phyloP scores from a whole-genome alignment of 2,329 filamentous ascomycete species.

The Grosmannia serpens region DNA sequence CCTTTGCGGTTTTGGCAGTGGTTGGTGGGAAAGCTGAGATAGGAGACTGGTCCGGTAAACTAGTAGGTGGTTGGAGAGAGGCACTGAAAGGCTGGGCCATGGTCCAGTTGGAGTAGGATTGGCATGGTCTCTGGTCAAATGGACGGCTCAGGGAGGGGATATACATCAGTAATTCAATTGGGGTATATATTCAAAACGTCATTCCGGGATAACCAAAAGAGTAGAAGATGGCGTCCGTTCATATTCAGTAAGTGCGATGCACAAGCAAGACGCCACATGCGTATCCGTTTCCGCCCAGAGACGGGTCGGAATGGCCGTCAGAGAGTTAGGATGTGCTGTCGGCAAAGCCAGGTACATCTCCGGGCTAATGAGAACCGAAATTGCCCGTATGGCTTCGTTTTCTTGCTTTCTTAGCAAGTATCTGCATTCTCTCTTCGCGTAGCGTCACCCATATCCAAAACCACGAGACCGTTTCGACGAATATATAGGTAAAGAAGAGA shows the following conservation, averaged over 20 bases:
- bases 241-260: background rate
- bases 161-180: background rate
- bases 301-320: no score
- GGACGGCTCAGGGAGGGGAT: background rate
- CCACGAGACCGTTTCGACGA: conserved; percentile 75
- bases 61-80: conserved; percentile 27
- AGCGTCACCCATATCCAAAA: conserved; percentile 73
- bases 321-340: no score
- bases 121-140: background rate
- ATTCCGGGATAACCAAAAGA: background rate
- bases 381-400: conserved; percentile 12
- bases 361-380: background rate
- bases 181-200: conserved; percentile 1
- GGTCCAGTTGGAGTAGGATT: conserved; percentile 21
- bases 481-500: conserved; percentile 72
- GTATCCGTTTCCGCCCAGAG: background rate
- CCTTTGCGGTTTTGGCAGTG: conserved; percentile 16
- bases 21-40: conserved; percentile 17
- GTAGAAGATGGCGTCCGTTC: background rate
- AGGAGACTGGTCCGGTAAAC: conserved; percentile 23
- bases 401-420: conserved; percentile 28
- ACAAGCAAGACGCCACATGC: background rate
- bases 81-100: conserved; percentile 24
- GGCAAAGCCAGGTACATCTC: background rate
- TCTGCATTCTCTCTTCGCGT: conserved; percentile 47